Evolutionary conservation across 257 asterid genomes (phyloP), one percentile per base, ranked within the genome.

Genomic region (Cordia subcordata): DNA sequence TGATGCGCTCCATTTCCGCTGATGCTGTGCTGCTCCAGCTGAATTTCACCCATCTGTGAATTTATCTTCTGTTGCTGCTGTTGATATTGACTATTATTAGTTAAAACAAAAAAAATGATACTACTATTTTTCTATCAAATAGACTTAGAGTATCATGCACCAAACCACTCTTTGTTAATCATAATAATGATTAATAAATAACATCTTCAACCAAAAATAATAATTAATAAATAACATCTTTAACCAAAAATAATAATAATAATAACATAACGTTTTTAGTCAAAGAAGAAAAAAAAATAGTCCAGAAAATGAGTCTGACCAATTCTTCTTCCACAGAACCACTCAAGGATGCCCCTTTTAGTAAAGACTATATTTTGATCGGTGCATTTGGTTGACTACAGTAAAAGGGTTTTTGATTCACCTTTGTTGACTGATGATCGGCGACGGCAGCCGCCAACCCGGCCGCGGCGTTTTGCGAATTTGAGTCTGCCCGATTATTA

Each of bases 291-390:
- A n/a, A n/a, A n/a, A n/a, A n/a, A n/a, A n/a, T n/a, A n/a, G n/a
- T n/a, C n/a, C n/a, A n/a, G n/a, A n/a, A n/a, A n/a, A n/a, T n/a
- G n/a, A n/a, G n/a, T n/a, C n/a, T n/a, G n/a, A n/a, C n/a, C n/a
- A n/a, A n/a, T n/a, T n/a, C n/a, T n/a, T n/a, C n/a, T n/a, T n/a
- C n/a, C n/a, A n/a, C n/a, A n/a, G n/a, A n/a, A n/a, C n/a, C n/a
- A n/a, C n/a, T n/a, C n/a, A n/a, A n/a, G n/a, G n/a, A n/a, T n/a
- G n/a, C n/a, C n/a, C n/a, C n/a, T n/a, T n/a, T 3, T 8, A 3
- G n/a, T 21, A 52, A 52, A 52, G 17, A 60, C 76, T 52, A 39
- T 61, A 57, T 53, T 74, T 79, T 82, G 82, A 82, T 82, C 78
- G 64, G 68, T 32, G 45, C 73, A 72, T 60, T 74, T 68, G 15